phyloP scores from a whole-genome alignment of 306 rosid genomes.

The Castanea mollissima region DNA sequence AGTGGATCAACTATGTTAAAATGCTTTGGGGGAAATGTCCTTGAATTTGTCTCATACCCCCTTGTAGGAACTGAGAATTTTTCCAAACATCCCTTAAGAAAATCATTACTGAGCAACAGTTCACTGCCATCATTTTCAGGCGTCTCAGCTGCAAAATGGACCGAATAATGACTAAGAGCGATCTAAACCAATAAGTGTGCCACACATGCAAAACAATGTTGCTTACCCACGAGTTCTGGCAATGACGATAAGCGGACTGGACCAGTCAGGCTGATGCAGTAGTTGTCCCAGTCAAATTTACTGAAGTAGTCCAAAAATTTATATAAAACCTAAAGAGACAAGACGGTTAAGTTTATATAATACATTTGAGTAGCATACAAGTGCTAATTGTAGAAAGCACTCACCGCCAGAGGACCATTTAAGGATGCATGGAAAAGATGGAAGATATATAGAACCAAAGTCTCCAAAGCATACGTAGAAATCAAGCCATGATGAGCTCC shows the following conservation, averaged over 20 bases:
- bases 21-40: constrained; percentile 39
- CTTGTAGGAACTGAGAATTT: constrained; percentile 35
- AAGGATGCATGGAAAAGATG: constrained; percentile 40
- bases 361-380: not conserved
- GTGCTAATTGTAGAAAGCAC: constrained; percentile 7
- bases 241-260: constrained; percentile 41
- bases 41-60: constrained; percentile 29
- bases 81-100: constrained; percentile 32
- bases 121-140: constrained; percentile 35
- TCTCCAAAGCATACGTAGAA: constrained; percentile 56
- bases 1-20: constrained; percentile 51
- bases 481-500: constrained; percentile 56
- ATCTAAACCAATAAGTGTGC: not conserved
- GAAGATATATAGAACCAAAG: constrained; percentile 46
- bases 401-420: constrained; percentile 44
- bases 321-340: constrained; percentile 38
- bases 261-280: constrained; percentile 49
- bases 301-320: constrained; percentile 50
- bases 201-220: constrained; percentile 1
- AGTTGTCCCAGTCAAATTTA: constrained; percentile 53
- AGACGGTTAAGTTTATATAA: not conserved
- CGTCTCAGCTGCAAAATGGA: constrained; percentile 29
- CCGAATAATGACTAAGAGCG: not conserved
- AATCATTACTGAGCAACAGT: constrained; percentile 37
- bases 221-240: constrained; percentile 42